Conservation (phyloP, 1,139 yeast genomes). For the Pichia sp. region DNA sequence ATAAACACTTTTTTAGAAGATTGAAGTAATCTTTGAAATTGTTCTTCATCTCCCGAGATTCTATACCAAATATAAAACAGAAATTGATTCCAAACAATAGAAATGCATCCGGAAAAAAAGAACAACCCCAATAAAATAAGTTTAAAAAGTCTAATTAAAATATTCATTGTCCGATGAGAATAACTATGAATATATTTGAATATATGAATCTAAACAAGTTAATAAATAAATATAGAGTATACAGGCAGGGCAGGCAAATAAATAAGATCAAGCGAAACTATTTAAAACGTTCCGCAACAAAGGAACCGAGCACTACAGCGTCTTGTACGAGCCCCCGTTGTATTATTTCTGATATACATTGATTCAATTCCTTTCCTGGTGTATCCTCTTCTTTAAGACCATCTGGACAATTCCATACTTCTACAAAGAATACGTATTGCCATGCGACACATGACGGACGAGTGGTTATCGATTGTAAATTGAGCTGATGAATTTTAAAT, state of each 20-base stretch:
- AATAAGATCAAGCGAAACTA: no score
- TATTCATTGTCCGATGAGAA: no score
- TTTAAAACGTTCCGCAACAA: no score
- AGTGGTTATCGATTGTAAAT: constrained; percentile 66
- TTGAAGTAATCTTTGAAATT: constrained; percentile 26
- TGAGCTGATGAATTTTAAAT: constrained; percentile 53
- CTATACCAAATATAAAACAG: constrained; percentile 20
- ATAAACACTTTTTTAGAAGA: constrained; percentile 48
- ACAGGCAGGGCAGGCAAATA: no score
- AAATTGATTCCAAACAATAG: constrained; percentile 39
- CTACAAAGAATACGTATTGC: constrained; percentile 83
- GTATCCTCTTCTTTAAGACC: no score
- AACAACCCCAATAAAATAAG: constrained; percentile 31
- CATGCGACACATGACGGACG: constrained; percentile 67
- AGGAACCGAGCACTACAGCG: no score
- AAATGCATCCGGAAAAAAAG: constrained; percentile 42
- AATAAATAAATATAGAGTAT: no score
- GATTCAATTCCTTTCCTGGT: neutral
- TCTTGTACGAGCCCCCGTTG: no score
- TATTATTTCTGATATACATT: constrained; percentile 16
- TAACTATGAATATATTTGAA: no score
- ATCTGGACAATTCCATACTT: constrained; percentile 36
- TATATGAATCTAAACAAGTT: no score
- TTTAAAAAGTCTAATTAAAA: constrained; percentile 20
- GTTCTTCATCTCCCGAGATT: no score